These are phyloP conservation scores for Kandelia obovata DNA, from an alignment of 345 rosid species.

Conservation along the genomic window DNA sequence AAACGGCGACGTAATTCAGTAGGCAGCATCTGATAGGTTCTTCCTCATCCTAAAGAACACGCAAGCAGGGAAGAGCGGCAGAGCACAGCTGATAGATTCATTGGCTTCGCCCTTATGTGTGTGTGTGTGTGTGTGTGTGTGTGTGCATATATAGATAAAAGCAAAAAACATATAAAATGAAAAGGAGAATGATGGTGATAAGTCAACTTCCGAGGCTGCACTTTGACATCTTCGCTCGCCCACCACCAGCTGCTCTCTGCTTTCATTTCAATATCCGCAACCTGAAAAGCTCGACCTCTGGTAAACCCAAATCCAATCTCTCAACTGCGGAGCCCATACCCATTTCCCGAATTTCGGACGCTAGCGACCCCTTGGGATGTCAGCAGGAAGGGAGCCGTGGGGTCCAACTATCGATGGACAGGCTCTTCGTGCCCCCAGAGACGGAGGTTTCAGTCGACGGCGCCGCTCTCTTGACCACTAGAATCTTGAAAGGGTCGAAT, in stretches of 20 bases:
- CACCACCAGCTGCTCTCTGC: conserved; percentile 19
- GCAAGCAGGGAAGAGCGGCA: no score
- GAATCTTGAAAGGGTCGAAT: conserved; percentile 82
- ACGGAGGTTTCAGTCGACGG: conserved; percentile 44
- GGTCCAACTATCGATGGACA: conserved; percentile 50
- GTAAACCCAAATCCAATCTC: conserved; percentile 39
- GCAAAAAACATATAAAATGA: no score
- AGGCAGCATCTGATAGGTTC: no score
- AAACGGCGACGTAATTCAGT: no score
- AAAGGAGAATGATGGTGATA: neutral
- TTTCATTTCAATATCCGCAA: conserved; percentile 31
- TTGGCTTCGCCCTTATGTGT: no score
- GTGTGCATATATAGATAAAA: no score
- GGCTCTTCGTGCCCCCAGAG: conserved; percentile 82
- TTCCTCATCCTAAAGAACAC: no score
- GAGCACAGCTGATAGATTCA: no score
- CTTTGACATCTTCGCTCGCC: conserved; percentile 30
- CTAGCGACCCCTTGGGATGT: neutral
- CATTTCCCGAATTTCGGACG: conserved; percentile 18
- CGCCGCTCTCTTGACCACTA: conserved; percentile 36
- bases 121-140: no score
- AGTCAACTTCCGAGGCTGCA: conserved; percentile 46
- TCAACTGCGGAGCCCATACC: conserved; percentile 53
- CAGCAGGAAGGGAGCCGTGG: conserved; percentile 30
- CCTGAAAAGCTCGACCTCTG: conserved; percentile 24